phyloP scores from a whole-genome alignment of 176 grass and related monocot genomes.

The Oryza punctata region DNA sequence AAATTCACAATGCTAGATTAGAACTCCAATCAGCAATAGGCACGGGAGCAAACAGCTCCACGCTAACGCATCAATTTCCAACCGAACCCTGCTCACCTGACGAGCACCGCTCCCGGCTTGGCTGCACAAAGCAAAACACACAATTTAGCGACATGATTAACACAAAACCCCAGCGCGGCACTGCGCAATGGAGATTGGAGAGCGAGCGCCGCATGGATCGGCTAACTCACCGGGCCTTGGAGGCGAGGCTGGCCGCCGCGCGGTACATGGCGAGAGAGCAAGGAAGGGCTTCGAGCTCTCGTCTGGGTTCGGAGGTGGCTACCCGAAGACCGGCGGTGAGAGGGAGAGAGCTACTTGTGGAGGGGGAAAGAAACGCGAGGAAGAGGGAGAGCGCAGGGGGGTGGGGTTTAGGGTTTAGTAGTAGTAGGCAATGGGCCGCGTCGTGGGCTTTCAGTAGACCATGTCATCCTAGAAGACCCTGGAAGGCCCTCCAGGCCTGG shows the following conservation, averaged over 20 bases:
- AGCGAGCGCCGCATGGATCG: background rate
- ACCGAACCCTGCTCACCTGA: constrained; percentile 46
- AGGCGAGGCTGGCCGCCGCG: constrained; percentile 59
- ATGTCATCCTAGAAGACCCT: no score
- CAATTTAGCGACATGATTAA: constrained; percentile 25
- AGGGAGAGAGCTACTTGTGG: background rate
- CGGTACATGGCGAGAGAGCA: constrained; percentile 60
- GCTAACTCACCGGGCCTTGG: constrained; percentile 60
- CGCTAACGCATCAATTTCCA: background rate
- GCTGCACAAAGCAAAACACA: constrained; percentile 43
- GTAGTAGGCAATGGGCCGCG: background rate
- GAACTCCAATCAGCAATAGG: background rate
- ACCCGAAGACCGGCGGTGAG: background rate
- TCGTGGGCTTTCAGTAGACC: background rate
- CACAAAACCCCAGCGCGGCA: constrained; percentile 9
- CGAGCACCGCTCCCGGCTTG: constrained; percentile 50
- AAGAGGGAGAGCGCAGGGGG: background rate
- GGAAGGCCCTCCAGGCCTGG: no score
- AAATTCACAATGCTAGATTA: constrained; percentile 1
- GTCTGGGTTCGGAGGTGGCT: constrained; percentile 12
- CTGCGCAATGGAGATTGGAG: no score
- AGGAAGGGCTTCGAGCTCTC: background rate
- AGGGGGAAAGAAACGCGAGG: constrained; percentile 8
- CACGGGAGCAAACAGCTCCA: background rate
- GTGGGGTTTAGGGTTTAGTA: constrained; percentile 55